Percentiles rank a stretch among this genome's conserved stretches.
Evolutionary conservation across 805 yeast genomes (phyloP).

Genomic region (Candida alai): DNA sequence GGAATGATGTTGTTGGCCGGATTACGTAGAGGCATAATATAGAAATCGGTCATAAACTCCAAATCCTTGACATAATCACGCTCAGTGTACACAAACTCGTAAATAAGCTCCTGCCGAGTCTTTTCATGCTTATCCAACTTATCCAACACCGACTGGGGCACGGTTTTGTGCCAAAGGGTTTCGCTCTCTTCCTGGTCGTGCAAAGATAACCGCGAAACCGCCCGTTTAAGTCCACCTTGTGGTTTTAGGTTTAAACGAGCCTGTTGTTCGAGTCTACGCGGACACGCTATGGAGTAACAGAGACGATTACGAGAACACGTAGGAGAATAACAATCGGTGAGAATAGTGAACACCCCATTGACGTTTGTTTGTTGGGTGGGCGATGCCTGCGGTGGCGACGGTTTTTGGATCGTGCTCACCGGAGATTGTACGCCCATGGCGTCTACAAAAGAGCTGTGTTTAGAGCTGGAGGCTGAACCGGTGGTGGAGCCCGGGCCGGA

Average conservation of each 20-base stretch:
- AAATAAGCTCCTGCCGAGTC: constrained; percentile 91
- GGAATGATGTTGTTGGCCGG: constrained; percentile 75
- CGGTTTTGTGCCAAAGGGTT: constrained; percentile 91
- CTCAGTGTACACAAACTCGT: constrained; percentile 90
- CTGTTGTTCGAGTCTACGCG: constrained; percentile 92
- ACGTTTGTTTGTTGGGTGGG: constrained; percentile 46
- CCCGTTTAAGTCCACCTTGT: constrained; percentile 76
- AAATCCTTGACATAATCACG: constrained; percentile 92
- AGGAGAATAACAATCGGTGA: constrained; percentile 95
- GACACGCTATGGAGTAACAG: constrained; percentile 96
- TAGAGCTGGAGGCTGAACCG: constrained; percentile 11
- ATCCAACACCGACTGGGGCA: constrained; percentile 73
- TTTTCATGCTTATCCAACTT: constrained; percentile 78
- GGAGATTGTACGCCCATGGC: neutral
- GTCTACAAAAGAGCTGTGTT: constrained; percentile 3
- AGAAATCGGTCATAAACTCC: constrained; percentile 88
- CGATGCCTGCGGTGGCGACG: constrained; percentile 12
- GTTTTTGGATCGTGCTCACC: neutral
- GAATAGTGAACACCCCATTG: constrained; percentile 87
- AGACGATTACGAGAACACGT: constrained; percentile 86
- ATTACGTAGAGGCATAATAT: constrained; percentile 86
- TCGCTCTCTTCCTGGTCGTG: constrained; percentile 71
- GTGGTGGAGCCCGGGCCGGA: constrained; percentile 30
- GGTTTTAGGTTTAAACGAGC: constrained; percentile 87
- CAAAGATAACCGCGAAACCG: constrained; percentile 64